Percentiles rank a stretch among this genome's conserved stretches.
Conservation (phyloP, 2,329 filamentous ascomycete genomes). For the Verticillium alfalfae region DNA sequence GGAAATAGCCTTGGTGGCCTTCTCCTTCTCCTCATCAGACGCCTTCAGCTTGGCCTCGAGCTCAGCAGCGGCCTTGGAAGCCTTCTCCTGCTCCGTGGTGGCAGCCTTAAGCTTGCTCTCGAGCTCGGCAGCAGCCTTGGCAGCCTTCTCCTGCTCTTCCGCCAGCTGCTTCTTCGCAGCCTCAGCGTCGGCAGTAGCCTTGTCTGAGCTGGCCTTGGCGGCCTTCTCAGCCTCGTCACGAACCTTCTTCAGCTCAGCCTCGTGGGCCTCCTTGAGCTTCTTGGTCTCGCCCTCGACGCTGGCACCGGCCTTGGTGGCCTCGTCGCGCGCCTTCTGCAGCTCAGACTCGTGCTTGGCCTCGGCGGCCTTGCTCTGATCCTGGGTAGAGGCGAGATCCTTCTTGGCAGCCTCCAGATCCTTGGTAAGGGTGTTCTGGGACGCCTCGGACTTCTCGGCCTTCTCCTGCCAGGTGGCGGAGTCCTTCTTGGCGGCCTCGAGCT, state of each 20-base stretch:
- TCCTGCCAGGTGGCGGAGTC: constrained; percentile 16
- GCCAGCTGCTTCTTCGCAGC: constrained; percentile 11
- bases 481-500: constrained; percentile 21
- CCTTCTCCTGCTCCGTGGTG: too few relatives aligned
- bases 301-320: constrained; percentile 11
- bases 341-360: constrained; percentile 12
- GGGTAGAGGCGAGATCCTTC: constrained; percentile 13
- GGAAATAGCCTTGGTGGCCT: constrained; percentile 9
- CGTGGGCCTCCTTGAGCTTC: constrained; percentile 4
- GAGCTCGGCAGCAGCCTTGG: too few relatives aligned
- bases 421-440: constrained; percentile 18
- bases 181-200: constrained; percentile 9
- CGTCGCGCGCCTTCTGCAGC: constrained; percentile 7
- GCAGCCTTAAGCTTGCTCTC: too few relatives aligned
- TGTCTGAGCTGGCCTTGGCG: constrained; percentile 3
- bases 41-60: constrained; percentile 9
- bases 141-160: constrained; percentile 6
- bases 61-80: background rate
- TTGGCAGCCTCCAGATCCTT: constrained; percentile 19
- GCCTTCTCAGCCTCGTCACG: constrained; percentile 15
- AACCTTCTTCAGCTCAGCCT: constrained; percentile 4
- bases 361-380: constrained; percentile 13
- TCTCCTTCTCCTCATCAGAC: background rate
- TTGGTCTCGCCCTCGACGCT: constrained; percentile 7
- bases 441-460: constrained; percentile 14